phyloP scores from a whole-genome alignment of 371 early-diverging fungal genomes.

The Saksenaea oblongispora region DNA sequence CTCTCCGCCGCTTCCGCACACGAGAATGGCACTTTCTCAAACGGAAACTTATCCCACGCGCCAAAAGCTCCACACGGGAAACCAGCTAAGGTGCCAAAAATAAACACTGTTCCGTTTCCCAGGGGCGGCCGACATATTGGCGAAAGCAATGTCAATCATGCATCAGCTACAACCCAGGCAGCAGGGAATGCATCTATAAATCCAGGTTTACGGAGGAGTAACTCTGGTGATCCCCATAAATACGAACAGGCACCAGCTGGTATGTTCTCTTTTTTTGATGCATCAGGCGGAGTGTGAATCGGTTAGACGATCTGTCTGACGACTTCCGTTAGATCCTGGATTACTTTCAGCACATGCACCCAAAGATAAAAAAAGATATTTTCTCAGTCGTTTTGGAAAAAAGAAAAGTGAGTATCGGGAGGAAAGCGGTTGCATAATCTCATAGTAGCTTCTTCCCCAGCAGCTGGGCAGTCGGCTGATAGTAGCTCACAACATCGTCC shows the following conservation, averaged over 20 bases:
- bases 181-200: background rate
- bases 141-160: slow-evolving; percentile 4
- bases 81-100: background rate
- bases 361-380: slow-evolving; percentile 30
- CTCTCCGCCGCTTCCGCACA: background rate
- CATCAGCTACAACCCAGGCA: background rate
- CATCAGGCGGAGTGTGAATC: background rate
- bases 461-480: slow-evolving; percentile 1
- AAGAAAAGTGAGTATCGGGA: slow-evolving; percentile 34
- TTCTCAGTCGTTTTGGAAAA: slow-evolving; percentile 31
- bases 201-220: background rate
- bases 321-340: slow-evolving; percentile 11
- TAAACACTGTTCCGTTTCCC: slow-evolving; percentile 17
- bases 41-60: background rate
- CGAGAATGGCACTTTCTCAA: background rate
- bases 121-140: slow-evolving; percentile 21
- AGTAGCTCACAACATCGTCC: slow-evolving; percentile 7
- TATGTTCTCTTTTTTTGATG: background rate
- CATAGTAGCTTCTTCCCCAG: background rate
- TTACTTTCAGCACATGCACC: slow-evolving; percentile 18
- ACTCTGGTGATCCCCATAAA: slow-evolving; percentile 1
- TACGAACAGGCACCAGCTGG: background rate
- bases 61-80: background rate
- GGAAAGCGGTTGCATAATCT: background rate
- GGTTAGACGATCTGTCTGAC: background rate